A percentile compares a stretch with the other conserved stretches of the same genome.
Conservation (phyloP, 2,329 filamentous ascomycete species). For the Didymella lethalis region DNA sequence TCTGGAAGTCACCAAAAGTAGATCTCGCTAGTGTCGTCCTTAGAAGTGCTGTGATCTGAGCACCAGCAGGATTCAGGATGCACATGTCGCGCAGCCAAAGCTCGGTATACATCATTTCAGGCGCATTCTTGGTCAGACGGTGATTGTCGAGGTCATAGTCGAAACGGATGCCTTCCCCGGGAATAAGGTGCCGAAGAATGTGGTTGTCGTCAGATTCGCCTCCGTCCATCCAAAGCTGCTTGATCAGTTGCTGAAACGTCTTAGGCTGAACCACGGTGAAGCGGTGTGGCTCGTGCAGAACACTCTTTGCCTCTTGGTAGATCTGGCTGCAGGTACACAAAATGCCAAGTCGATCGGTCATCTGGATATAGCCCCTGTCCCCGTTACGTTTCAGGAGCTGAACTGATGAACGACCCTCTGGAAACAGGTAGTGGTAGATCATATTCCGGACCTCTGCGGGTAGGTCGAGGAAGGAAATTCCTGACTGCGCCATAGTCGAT, state of each 20-base stretch:
- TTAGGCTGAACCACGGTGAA: background rate
- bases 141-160: background rate
- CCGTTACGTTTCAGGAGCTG: background rate
- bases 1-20: background rate
- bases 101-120: background rate
- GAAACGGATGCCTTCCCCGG: background rate
- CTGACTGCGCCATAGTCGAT: background rate
- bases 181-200: background rate
- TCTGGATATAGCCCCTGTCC: background rate
- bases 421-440: slow-evolving; percentile 4
- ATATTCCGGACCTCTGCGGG: slow-evolving; percentile 2
- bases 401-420: background rate
- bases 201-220: background rate
- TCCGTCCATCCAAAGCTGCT: background rate
- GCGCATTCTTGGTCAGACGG: background rate
- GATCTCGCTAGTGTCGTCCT: background rate
- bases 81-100: background rate
- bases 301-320: background rate
- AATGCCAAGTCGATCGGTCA: slow-evolving; percentile 1
- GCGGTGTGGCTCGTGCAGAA: background rate
- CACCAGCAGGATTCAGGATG: background rate
- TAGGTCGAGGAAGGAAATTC: background rate
- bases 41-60: background rate
- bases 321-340: background rate
- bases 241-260: background rate